These are phyloP conservation scores for Mycena amicta DNA, from an alignment of 768 basidiomycete genomes.

Conservation along the genomic window DNA sequence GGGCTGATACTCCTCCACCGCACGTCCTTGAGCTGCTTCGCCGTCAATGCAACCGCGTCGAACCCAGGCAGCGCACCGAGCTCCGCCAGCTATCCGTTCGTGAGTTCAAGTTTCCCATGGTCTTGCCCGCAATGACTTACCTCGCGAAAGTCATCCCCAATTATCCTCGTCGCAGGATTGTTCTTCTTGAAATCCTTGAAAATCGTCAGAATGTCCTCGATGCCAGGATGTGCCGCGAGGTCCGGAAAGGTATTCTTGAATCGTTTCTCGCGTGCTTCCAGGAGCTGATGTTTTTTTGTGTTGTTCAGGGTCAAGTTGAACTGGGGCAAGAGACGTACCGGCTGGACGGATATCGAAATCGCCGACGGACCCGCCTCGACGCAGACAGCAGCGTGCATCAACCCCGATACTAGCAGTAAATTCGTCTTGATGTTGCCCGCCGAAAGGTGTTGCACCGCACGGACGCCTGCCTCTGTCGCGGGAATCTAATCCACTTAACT, in stretches of 20 bases:
- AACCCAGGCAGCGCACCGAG: conserved; percentile 43
- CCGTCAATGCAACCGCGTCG: conserved; percentile 45
- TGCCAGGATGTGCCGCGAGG: conserved; percentile 41
- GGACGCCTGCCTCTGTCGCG: conserved; percentile 56
- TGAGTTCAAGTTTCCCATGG: not conserved
- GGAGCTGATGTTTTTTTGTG: conserved; percentile 42
- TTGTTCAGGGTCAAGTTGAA: no score
- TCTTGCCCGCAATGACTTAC: conserved; percentile 37
- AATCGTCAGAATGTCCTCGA: conserved; percentile 49
- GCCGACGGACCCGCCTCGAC: conserved; percentile 51
- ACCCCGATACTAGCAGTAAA: conserved; percentile 51
- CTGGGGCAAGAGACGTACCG: no score
- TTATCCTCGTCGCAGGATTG: conserved; percentile 40
- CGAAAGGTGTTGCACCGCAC: conserved; percentile 46
- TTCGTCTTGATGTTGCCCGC: conserved; percentile 47
- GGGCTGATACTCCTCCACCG: conserved; percentile 34
- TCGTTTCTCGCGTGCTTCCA: conserved; percentile 45
- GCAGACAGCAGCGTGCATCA: conserved; percentile 60
- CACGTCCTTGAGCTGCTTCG: conserved; percentile 40
- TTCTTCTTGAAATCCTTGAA: conserved; percentile 45
- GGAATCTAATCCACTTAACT: conserved; percentile 53
- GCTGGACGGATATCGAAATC: conserved; percentile 52
- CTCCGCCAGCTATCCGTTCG: conserved; percentile 40
- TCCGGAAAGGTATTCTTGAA: conserved; percentile 22
- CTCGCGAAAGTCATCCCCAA: conserved; percentile 45